Evolutionary conservation across 176 grass and related monocot species (phyloP).

Genomic region (Bothriochloa decipiens): DNA sequence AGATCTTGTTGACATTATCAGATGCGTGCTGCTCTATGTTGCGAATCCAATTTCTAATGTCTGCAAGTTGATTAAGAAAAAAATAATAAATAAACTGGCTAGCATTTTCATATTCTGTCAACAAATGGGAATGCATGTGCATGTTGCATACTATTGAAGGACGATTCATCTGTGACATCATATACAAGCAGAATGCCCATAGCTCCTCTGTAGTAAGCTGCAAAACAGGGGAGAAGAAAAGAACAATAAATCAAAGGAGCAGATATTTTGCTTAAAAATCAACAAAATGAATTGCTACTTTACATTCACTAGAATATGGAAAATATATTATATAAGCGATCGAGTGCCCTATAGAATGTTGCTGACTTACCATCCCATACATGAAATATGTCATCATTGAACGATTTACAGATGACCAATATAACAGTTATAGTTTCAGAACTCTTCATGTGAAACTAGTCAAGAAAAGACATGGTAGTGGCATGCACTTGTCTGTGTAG

Average conservation of each 20-base stretch:
- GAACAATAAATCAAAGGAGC: constrained; percentile 14
- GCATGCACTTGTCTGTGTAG: neutral
- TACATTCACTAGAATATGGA: neutral
- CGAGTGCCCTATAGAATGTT: neutral
- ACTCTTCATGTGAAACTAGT: neutral
- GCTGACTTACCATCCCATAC: neutral
- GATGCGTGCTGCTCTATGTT: constrained; percentile 97
- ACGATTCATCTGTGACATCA: constrained; percentile 92
- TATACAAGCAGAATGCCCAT: constrained; percentile 97
- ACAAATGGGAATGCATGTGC: constrained; percentile 27
- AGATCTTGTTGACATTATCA: constrained; percentile 92
- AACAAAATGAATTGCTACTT: neutral
- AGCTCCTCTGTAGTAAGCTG: constrained; percentile 95
- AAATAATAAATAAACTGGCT: neutral
- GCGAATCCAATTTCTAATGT: constrained; percentile 93
- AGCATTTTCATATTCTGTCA: constrained; percentile 9
- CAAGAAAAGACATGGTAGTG: neutral
- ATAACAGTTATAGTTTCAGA: neutral
- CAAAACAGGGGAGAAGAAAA: neutral
- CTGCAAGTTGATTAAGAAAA: constrained; percentile 55
- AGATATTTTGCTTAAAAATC: constrained; percentile 32
- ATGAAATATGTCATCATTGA: neutral
- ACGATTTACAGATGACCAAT: neutral
- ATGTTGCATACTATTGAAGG: constrained; percentile 85
- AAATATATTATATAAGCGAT: neutral